Evolutionary conservation across 2,329 filamentous ascomycete species (phyloP), one percentile per base, ranked within the genome.

Genomic region (Chaetomium olivaceum): DNA sequence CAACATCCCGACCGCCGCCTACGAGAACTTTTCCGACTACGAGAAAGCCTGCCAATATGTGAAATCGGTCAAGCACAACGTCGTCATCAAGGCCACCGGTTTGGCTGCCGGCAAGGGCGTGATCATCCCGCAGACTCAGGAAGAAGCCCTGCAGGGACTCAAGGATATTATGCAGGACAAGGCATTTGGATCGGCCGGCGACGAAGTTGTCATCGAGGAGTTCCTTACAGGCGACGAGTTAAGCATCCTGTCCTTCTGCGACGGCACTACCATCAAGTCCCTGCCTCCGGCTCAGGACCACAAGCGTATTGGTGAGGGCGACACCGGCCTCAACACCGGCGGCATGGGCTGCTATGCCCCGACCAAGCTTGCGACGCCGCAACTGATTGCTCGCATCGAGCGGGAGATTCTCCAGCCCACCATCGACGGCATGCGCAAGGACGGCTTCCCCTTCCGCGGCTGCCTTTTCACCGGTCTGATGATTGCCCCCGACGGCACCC

Each of bases 331-430:
- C 46, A 98, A 98, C 80, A 98, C 95, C 2, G 95, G 94, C 66
- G 95, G 95, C 50, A 98, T 98, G 95, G 95, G 95, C 60, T 97
- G 93, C 76, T 98, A 98, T 78, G 93, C 93, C 19, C 91, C 91
- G n/a, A 96, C 93, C 1, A 90, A 87, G 69, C 89, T 93, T 72
- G 89, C 90, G 33, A 90, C 89, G 0, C 85, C 88, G 60, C 87
- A 89, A 67, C 82, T 96, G n/a, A 84, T 95, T 21, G 89, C 89
- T 21, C 84, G 88, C 67, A 88, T 99, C 67, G 90, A 97, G 75
- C 83, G 84, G 63, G 91, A 90, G 39, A 90, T 97, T 62, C 85
- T 98, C n/a, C 87, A 93, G 76, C 93, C 94, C 7, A 97, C 93
- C 2, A 87, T 98, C 67, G 86, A 92, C 66, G 93, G 93, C 65